Percentiles rank a stretch among this genome's conserved stretches.
Evolutionary conservation across 2,329 filamentous ascomycete species (phyloP).

Genomic region (Graphium sp.): DNA sequence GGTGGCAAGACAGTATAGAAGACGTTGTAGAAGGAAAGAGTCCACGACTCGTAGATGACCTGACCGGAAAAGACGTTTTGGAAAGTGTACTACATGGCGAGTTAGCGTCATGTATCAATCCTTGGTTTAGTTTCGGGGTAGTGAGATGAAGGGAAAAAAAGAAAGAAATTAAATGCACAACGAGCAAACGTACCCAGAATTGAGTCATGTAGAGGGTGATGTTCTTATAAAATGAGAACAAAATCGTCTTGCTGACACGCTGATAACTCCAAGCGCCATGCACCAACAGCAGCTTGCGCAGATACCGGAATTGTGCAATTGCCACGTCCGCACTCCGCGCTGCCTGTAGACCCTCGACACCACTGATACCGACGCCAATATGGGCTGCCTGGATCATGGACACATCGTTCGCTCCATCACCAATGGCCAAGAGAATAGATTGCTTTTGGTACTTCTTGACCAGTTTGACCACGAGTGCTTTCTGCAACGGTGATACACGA

Average conservation of each 20-base stretch:
- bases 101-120: constrained; percentile 5
- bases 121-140: constrained; percentile 1
- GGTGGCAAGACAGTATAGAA: constrained; percentile 92
- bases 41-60: constrained; percentile 99
- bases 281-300: constrained; percentile 84
- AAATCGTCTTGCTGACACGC: constrained; percentile 86
- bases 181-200: constrained; percentile 61
- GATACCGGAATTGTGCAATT: constrained; percentile 88
- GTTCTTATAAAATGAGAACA: constrained; percentile 99
- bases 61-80: constrained; percentile 96
- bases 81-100: constrained; percentile 61
- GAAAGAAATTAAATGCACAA: not conserved
- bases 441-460: constrained; percentile 87
- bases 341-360: constrained; percentile 90
- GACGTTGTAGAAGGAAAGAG: constrained; percentile 97
- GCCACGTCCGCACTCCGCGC: constrained; percentile 90
- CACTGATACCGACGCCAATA: constrained; percentile 93
- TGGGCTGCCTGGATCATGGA: constrained; percentile 99
- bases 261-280: constrained; percentile 98
- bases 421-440: constrained; percentile 83
- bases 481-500: constrained; percentile 91
- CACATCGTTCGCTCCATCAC: constrained; percentile 97
- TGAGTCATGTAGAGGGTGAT: constrained; percentile 98
- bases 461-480: constrained; percentile 92
- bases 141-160: not conserved